phyloP scores from a whole-genome alignment of 495 filamentous ascomycete genomes.

The Talaromyces nanjingensis region DNA sequence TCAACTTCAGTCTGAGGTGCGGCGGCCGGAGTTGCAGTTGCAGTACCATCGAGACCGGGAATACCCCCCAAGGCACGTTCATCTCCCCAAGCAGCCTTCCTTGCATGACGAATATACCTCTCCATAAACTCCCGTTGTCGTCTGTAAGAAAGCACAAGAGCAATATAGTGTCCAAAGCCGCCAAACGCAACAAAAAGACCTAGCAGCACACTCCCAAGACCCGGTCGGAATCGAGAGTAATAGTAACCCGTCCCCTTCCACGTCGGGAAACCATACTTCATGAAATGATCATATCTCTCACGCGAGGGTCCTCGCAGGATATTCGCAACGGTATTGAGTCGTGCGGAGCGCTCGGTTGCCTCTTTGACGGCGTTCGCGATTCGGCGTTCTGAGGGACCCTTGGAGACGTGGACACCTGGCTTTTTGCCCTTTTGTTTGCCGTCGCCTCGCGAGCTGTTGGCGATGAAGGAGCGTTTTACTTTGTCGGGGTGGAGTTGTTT shows the following conservation, averaged over 20 bases:
- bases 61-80: slow-evolving; percentile 58
- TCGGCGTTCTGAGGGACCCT: slow-evolving; percentile 63
- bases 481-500: slow-evolving; percentile 87
- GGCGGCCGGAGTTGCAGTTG: slow-evolving; percentile 30
- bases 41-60: slow-evolving; percentile 53
- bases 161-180: slow-evolving; percentile 77
- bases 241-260: slow-evolving; percentile 99
- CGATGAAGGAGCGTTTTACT: slow-evolving; percentile 72
- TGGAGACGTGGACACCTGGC: slow-evolving; percentile 59
- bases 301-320: slow-evolving; percentile 74
- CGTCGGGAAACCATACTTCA: slow-evolving; percentile 85
- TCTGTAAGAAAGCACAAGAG: slow-evolving; percentile 76
- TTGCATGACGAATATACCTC: slow-evolving; percentile 83
- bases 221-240: slow-evolving; percentile 87
- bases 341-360: slow-evolving; percentile 72
- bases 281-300: slow-evolving; percentile 92
- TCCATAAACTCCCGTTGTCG: slow-evolving; percentile 86
- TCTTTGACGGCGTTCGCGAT: slow-evolving; percentile 67
- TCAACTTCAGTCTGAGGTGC: slow-evolving; percentile 30
- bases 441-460: slow-evolving; percentile 62
- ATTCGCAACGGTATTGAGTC: slow-evolving; percentile 73
- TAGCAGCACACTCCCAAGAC: slow-evolving; percentile 72
- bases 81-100: slow-evolving; percentile 83
- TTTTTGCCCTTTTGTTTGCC: slow-evolving; percentile 46
- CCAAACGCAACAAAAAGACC: slow-evolving; percentile 82